These are phyloP conservation scores for Acer campestre DNA, from an alignment of 345 rosid genomes.

Conservation along the genomic window DNA sequence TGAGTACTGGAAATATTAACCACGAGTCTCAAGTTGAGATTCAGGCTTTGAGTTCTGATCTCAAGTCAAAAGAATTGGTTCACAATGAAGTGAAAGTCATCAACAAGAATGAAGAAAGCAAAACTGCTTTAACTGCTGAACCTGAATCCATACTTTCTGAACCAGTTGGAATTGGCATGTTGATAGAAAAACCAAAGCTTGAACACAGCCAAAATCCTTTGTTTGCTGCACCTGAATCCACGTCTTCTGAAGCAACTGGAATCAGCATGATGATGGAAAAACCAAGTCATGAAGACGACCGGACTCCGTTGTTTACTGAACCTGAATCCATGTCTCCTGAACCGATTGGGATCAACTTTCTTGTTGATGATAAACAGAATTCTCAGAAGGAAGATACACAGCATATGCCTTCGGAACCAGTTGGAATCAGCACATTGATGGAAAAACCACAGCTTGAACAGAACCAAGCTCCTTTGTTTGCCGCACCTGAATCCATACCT, in stretches of 20 bases:
- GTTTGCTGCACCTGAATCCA: no score
- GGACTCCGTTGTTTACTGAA: no score
- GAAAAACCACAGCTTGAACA: no score
- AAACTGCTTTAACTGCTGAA: conserved; percentile 7
- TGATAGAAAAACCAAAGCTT: no score
- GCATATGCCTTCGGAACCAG: conserved; percentile 4
- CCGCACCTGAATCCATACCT: no score
- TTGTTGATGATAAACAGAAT: conserved; percentile 21
- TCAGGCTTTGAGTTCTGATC: conserved; percentile 32
- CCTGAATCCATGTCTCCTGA: neutral
- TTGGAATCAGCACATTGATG: no score
- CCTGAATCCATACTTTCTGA: neutral
- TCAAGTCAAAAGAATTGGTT: conserved; percentile 18
- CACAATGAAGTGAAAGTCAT: neutral
- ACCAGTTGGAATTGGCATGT: no score
- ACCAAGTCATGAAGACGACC: neutral
- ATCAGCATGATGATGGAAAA: neutral
- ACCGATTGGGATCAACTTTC: conserved; percentile 29
- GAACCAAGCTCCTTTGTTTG: no score
- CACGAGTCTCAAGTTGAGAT: conserved; percentile 31
- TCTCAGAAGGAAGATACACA: conserved; percentile 27
- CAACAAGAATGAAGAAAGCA: neutral
- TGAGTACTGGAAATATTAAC: conserved; percentile 25
- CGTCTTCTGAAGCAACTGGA: no score
- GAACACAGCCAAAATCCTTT: no score